Evolutionary conservation across 169 alveolate genomes (phyloP).

Genomic region (Ichthyophthirius multifiliis): DNA sequence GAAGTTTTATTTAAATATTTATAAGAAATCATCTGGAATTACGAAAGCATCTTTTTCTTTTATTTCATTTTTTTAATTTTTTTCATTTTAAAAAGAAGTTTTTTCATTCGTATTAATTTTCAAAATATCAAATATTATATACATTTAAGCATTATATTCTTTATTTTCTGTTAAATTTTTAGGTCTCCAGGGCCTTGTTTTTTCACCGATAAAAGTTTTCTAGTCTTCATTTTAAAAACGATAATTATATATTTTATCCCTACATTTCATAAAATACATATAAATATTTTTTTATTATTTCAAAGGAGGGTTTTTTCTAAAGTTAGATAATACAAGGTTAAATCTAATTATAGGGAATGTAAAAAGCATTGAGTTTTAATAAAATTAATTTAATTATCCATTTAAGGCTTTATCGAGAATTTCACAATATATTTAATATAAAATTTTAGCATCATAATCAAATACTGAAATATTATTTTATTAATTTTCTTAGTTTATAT

Average conservation of each 20-base stretch:
- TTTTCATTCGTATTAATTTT: background rate
- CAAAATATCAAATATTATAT: background rate
- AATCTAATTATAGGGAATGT: background rate
- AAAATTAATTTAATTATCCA: background rate
- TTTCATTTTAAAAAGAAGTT: too few relatives aligned
- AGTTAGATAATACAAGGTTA: background rate
- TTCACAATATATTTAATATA: background rate
- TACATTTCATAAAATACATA: background rate
- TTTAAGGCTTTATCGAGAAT: background rate
- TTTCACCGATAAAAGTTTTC: background rate
- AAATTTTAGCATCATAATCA: background rate
- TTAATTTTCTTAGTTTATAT: background rate
- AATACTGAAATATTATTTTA: background rate
- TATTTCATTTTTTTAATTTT: too few relatives aligned
- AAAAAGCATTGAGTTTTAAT: background rate
- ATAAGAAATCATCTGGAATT: too few relatives aligned
- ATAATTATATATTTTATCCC: background rate
- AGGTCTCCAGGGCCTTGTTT: conserved; percentile 10
- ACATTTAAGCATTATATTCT: background rate
- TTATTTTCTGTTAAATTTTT: background rate
- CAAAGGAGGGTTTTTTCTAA: conserved; percentile 1
- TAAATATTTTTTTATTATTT: background rate
- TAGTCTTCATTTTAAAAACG: background rate
- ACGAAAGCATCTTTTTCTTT: too few relatives aligned
- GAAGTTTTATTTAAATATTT: background rate